Evolutionary conservation across 2,329 filamentous ascomycete species (phyloP), one percentile per base, ranked within the genome.

Genomic region (Thermoascus crustaceus): DNA sequence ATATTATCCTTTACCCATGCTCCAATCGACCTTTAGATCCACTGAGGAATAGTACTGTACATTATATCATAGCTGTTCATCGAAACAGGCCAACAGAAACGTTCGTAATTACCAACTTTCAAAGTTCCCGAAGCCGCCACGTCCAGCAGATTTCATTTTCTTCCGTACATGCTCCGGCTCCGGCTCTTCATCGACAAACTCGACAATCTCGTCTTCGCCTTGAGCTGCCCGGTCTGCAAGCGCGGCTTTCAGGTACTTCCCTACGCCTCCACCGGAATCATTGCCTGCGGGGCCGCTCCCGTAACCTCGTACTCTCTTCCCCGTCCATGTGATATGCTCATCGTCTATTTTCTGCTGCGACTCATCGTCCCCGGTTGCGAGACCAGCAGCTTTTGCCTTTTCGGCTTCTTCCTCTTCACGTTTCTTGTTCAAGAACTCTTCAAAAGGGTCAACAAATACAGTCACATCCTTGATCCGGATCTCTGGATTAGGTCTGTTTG

Each of bases 241-340:
- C 10, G 72, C 71, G 10, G 72, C 70, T 54, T 85, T 82, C 34
- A 98, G 62, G 57, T 96, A 96, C 60, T 89, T 95, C 5, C 89
- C 91, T 7, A 81, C 72, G 3, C 68, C 68, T n/a, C 46, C 42
- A 1, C 49, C 59, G 5, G 53, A 61, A 8, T 78, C 77, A 4
- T 60, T 59, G 9, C 60, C 58, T n/a, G n/a, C n/a, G 18, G 58
- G 18, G 57, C 55, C 1, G 72, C 71, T 76, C 1, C 78, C 82
- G 50, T 82, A 76, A 2, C 68, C 72, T 17, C 87, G 71, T 32
- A 98, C 77, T 25, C 88, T 71, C 66, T 96, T 98, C 3, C 91
- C 91, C 3, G 91, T 96, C 91, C 91, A 98, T 3, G 91, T 98
- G 2, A 85, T 81, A 55, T 76, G 78, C 51, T 96, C 87, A 53